Evolutionary conservation across 495 filamentous ascomycete genomes (phyloP).

Genomic region (Tuber magnatum): DNA sequence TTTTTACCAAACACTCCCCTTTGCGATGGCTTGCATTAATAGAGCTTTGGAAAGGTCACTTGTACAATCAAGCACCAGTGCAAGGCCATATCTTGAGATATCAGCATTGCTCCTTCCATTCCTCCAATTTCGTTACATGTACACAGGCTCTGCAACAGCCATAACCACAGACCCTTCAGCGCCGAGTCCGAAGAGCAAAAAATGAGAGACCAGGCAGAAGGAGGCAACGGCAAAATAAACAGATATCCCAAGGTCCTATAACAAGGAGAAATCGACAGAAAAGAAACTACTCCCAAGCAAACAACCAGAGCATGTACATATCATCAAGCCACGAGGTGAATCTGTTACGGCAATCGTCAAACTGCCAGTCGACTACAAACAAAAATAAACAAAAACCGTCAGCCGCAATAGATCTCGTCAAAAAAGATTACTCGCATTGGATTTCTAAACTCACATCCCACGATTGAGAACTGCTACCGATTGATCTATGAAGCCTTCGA

Average conservation of each 20-base stretch:
- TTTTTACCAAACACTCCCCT: background rate
- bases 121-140: background rate
- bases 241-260: background rate
- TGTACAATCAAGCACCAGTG: background rate
- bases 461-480: background rate
- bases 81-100: background rate
- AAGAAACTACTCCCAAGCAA: background rate
- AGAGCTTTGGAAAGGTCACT: background rate
- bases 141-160: background rate
- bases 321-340: background rate
- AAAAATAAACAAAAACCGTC: background rate
- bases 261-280: background rate
- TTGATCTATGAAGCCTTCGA: slow-evolving; percentile 25
- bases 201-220: background rate
- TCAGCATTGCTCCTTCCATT: background rate
- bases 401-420: background rate
- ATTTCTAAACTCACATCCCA: background rate
- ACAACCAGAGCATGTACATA: slow-evolving; percentile 3
- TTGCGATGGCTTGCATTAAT: background rate
- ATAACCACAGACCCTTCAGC: background rate
- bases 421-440: background rate
- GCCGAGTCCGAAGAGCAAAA: background rate
- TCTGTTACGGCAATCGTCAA: background rate
- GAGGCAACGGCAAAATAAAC: background rate
- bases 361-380: background rate